Conservation (phyloP, 2,329 filamentous ascomycete genomes). For the Scedosporium minutisporum region DNA sequence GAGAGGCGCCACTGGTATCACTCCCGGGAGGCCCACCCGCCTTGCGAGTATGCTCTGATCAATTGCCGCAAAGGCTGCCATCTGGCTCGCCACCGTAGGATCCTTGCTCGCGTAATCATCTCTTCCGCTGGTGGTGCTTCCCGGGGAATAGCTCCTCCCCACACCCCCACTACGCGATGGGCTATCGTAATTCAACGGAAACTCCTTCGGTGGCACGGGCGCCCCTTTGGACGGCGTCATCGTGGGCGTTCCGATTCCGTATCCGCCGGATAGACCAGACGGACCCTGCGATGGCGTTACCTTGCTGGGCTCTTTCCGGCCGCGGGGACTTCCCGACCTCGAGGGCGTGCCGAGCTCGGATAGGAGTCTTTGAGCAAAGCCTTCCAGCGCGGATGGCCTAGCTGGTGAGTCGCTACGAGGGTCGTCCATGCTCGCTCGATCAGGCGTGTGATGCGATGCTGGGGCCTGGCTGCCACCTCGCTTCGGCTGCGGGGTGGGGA, state of each 20-base stretch:
- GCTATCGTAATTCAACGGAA: conserved; percentile 26
- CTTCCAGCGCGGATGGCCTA: conserved; percentile 46
- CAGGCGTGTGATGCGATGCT: conserved; percentile 20
- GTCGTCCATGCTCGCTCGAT: background rate
- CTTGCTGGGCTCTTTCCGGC: conserved; percentile 31
- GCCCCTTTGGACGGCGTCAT: conserved; percentile 10
- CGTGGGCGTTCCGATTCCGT: conserved; percentile 21
- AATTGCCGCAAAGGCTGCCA: conserved; percentile 52
- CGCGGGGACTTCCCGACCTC: conserved; percentile 38
- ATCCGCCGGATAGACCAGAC: conserved; percentile 15
- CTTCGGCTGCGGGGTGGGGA: conserved; percentile 16
- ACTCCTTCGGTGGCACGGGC: conserved; percentile 32
- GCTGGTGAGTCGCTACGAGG: conserved; percentile 33
- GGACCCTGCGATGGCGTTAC: conserved; percentile 6
- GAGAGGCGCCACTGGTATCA: conserved; percentile 37
- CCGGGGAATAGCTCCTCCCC: conserved; percentile 31
- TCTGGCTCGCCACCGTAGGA: conserved; percentile 34
- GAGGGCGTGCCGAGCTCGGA: conserved; percentile 48
- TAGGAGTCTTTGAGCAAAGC: conserved; percentile 52
- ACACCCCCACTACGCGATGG: conserved; percentile 18
- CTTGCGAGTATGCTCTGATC: conserved; percentile 52
- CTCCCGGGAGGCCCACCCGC: conserved; percentile 39
- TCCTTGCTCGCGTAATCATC: background rate
- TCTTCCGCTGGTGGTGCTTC: conserved; percentile 19
- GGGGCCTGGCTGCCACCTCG: conserved; percentile 31